These are phyloP conservation scores for Oehlia diaphana DNA, from an alignment of 192 early-diverging fungal genomes.

Conservation along the genomic window DNA sequence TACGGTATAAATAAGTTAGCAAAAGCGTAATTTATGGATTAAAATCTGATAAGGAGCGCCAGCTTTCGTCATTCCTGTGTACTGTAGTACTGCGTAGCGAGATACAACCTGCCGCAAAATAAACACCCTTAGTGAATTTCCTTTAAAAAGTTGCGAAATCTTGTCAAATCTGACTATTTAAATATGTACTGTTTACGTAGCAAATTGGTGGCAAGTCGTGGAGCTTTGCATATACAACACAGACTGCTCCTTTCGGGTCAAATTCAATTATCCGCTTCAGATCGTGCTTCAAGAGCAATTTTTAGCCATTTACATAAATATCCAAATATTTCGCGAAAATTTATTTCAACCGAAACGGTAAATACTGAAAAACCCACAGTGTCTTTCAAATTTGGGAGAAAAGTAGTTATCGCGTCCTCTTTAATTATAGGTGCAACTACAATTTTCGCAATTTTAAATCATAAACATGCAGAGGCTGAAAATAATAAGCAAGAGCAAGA, in stretches of 20 bases:
- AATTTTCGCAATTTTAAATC: neutral
- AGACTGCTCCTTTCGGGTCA: neutral
- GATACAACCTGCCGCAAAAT: no score
- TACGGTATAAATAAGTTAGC: no score
- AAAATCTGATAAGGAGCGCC: no score
- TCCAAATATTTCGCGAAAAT: neutral
- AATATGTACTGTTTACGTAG: neutral
- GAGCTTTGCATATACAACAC: neutral
- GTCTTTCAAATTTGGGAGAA: neutral
- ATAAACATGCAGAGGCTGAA: neutral
- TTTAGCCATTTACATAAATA: neutral
- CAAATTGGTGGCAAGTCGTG: neutral
- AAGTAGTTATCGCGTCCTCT: neutral
- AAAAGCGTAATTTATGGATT: no score
- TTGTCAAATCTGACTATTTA: neutral
- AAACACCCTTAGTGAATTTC: no score
- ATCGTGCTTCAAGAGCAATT: neutral
- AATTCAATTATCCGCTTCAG: neutral
- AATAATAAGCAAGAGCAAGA: conserved; percentile 13
- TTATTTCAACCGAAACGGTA: neutral
- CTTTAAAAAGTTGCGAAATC: neutral
- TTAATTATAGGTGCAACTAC: neutral
- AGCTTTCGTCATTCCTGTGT: no score
- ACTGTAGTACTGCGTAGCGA: no score
- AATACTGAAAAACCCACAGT: neutral